These are phyloP conservation scores for Poronia punctata DNA, from an alignment of 495 filamentous ascomycete species.

Conservation along the genomic window DNA sequence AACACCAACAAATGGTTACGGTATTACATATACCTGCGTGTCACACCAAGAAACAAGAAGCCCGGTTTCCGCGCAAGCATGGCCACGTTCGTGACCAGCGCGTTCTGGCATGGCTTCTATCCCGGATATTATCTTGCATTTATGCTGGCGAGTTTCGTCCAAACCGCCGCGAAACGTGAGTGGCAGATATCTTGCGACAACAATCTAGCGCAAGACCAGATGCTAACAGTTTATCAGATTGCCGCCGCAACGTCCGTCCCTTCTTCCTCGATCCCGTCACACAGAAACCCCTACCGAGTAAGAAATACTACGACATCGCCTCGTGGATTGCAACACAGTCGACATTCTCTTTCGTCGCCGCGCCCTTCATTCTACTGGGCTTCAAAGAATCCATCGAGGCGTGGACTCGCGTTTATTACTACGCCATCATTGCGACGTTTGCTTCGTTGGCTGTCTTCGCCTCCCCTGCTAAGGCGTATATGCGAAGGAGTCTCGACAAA, in stretches of 20 bases:
- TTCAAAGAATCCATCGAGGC: constrained; percentile 59
- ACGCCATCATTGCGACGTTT: constrained; percentile 61
- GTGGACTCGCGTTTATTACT: constrained; percentile 88
- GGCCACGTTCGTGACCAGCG: constrained; percentile 88
- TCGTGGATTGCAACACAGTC: constrained; percentile 77
- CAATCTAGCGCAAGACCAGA: background rate
- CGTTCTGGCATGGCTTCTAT: constrained; percentile 97
- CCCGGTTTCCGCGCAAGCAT: constrained; percentile 91
- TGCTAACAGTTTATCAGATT: constrained; percentile 46
- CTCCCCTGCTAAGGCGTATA: constrained; percentile 61
- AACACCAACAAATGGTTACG: constrained; percentile 97
- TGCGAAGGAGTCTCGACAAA: constrained; percentile 53
- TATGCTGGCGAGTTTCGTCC: constrained; percentile 78
- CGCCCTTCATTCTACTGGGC: constrained; percentile 76
- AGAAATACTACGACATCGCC: constrained; percentile 79
- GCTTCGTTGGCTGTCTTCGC: constrained; percentile 66
- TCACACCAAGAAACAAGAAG: constrained; percentile 92
- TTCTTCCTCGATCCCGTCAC: constrained; percentile 76
- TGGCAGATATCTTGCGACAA: constrained; percentile 2
- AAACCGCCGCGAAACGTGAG: constrained; percentile 90
- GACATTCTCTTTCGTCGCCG: constrained; percentile 70
- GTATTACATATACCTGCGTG: constrained; percentile 91
- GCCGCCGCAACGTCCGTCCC: constrained; percentile 82
- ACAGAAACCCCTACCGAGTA: constrained; percentile 59
- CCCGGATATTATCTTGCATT: constrained; percentile 95